phyloP scores from a whole-genome alignment of 2,329 filamentous ascomycete genomes.

The Exophiala calicioides region DNA sequence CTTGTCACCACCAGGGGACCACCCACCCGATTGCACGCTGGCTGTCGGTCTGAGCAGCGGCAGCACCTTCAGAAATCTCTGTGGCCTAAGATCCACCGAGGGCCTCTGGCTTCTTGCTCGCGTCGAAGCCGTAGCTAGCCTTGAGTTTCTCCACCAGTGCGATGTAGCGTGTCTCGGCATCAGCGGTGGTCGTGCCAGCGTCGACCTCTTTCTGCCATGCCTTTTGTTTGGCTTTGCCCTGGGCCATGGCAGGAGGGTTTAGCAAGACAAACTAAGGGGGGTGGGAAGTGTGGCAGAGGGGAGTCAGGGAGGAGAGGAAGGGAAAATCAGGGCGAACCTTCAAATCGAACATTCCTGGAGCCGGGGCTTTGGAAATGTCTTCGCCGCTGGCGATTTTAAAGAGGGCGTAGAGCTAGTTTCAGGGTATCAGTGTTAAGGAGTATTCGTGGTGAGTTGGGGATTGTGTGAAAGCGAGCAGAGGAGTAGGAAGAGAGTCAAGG shows the following conservation, averaged over 20 bases:
- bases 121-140: constrained; percentile 66
- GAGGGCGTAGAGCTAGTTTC: constrained; percentile 43
- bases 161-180: constrained; percentile 78
- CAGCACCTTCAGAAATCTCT: no score
- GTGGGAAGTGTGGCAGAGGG: neutral
- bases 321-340: constrained; percentile 38
- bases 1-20: no score
- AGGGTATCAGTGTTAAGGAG: constrained; percentile 16
- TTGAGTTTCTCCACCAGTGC: constrained; percentile 71
- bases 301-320: constrained; percentile 62
- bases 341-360: constrained; percentile 42
- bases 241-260: constrained; percentile 4
- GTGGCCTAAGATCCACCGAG: constrained; percentile 46
- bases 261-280: neutral
- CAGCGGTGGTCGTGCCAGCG: constrained; percentile 60
- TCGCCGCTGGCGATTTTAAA: constrained; percentile 38
- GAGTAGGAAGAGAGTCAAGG: no score
- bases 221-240: constrained; percentile 79
- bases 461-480: no score
- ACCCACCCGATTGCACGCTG: no score
- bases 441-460: no score
- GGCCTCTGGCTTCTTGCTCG: constrained; percentile 62
- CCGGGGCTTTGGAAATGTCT: constrained; percentile 32
- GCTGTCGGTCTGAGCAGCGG: no score
- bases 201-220: constrained; percentile 74